phyloP scores from a whole-genome alignment of 257 asterid species.

The Salvia rosmarinus region DNA sequence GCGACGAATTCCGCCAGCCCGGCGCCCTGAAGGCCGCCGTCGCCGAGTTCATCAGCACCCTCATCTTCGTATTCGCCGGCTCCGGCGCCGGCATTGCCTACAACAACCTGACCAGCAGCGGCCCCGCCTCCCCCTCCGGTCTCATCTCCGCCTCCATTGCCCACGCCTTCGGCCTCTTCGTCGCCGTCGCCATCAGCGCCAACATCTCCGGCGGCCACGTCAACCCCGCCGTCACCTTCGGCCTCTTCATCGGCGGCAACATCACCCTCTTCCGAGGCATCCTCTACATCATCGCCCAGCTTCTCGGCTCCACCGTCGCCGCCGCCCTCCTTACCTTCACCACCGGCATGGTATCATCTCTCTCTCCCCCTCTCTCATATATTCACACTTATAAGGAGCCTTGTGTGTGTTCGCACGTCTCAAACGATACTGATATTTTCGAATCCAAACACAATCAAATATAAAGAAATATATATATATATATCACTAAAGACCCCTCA shows the following conservation, averaged over 20 bases:
- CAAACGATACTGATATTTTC: no score
- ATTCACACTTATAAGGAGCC: no score
- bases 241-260: slow-evolving; percentile 59
- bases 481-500: no score
- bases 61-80: slow-evolving; percentile 64
- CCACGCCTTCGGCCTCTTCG: slow-evolving; percentile 58
- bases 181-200: slow-evolving; percentile 55
- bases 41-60: slow-evolving; percentile 66
- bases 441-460: no score
- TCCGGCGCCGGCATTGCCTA: slow-evolving; percentile 67
- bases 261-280: slow-evolving; percentile 58
- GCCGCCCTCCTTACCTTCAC: slow-evolving; percentile 46
- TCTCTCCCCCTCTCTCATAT: background rate
- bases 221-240: slow-evolving; percentile 72
- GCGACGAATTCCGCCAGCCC: slow-evolving; percentile 51
- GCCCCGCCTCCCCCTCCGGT: slow-evolving; percentile 44
- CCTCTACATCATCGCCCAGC: slow-evolving; percentile 59
- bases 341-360: slow-evolving; percentile 49
- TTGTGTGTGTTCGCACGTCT: no score
- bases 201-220: slow-evolving; percentile 78
- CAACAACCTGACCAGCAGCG: slow-evolving; percentile 42
- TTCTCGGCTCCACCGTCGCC: slow-evolving; percentile 59
- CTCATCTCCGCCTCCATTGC: slow-evolving; percentile 55
- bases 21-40: slow-evolving; percentile 57
- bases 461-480: no score